phyloP scores from a whole-genome alignment of 192 early-diverging fungal genomes.

The Backusella tuberculispora region DNA sequence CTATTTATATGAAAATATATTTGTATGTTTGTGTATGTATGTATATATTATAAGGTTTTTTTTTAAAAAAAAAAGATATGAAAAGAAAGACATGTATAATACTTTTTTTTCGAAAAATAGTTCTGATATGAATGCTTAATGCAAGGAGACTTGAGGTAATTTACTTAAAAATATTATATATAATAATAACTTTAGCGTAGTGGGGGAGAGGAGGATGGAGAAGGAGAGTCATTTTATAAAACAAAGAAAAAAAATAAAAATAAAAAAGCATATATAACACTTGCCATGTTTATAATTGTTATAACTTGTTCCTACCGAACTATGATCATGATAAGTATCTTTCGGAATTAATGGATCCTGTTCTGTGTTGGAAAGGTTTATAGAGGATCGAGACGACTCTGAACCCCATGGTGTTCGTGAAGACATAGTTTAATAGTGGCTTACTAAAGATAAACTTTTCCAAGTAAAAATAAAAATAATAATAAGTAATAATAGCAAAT shows the following conservation, averaged over 20 bases:
- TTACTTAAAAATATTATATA: neutral
- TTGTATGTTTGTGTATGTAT: neutral
- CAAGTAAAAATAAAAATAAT: no score
- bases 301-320: neutral
- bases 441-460: no score
- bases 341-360: slow-evolving; percentile 7
- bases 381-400: neutral
- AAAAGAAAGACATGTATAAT: neutral
- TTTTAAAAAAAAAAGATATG: neutral
- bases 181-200: neutral
- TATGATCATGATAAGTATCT: neutral
- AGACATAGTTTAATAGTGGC: no score
- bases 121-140: neutral
- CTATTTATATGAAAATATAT: neutral
- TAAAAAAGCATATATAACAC: neutral
- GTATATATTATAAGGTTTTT: neutral
- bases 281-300: neutral
- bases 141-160: neutral
- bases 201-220: no score
- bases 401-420: neutral
- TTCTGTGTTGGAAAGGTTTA: neutral
- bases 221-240: neutral
- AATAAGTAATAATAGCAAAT: no score
- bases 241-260: neutral
- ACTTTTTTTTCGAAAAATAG: neutral